These are phyloP conservation scores for Penicillium longicatenatum DNA, from an alignment of 495 filamentous ascomycete species.

Conservation along the genomic window DNA sequence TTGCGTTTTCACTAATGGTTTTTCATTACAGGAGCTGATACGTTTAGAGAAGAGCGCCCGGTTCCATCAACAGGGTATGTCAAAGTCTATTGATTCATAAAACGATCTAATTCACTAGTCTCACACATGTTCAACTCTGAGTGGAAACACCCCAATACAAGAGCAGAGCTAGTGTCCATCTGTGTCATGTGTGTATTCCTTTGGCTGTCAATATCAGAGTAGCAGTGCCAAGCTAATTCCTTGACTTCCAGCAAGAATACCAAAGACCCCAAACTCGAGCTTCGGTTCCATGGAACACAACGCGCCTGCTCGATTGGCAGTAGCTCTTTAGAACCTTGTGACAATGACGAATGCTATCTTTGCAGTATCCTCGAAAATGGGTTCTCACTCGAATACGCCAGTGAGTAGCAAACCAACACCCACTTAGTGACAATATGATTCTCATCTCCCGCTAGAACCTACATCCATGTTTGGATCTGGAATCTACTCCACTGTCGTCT, in stretches of 20 bases:
- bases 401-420: background rate
- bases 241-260: background rate
- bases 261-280: background rate
- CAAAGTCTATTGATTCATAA: background rate
- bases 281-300: conserved; percentile 3
- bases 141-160: background rate
- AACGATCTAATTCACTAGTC: background rate
- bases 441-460: background rate
- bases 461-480: background rate
- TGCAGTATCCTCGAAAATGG: background rate
- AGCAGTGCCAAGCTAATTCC: background rate
- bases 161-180: background rate
- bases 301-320: background rate
- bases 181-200: background rate
- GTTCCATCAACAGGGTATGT: background rate
- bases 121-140: background rate
- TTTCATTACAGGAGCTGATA: background rate
- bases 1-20: background rate
- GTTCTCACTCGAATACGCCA: background rate
- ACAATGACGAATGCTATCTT: background rate
- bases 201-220: background rate
- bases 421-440: background rate
- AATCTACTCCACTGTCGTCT: background rate
- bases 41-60: background rate
- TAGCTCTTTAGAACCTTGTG: background rate